Conservation (phyloP, 768 basidiomycete genomes). For the Hysterangium stoloniferum region DNA sequence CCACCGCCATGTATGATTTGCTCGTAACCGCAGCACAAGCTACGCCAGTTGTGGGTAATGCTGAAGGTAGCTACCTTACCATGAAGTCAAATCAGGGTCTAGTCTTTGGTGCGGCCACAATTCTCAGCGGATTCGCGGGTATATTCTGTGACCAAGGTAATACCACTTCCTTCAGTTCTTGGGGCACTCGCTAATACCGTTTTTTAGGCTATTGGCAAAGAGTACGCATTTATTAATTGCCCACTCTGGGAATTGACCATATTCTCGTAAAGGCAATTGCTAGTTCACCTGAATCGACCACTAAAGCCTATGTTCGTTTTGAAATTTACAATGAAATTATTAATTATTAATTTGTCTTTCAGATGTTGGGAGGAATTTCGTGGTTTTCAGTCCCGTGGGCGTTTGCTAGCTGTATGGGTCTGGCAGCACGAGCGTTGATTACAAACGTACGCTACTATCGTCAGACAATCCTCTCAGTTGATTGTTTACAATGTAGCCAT, state of each 20-base stretch:
- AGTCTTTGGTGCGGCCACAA: conserved; percentile 33
- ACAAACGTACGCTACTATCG: conserved; percentile 20
- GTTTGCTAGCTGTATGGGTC: conserved; percentile 40
- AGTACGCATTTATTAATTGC: conserved; percentile 19
- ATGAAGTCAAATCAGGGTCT: conserved; percentile 45
- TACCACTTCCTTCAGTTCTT: conserved; percentile 7
- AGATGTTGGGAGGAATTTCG: conserved; percentile 51
- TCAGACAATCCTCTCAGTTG: neutral
- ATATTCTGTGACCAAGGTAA: conserved; percentile 45
- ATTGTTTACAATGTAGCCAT: conserved; percentile 27
- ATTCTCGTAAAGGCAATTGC: conserved; percentile 35
- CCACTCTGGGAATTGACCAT: conserved; percentile 13
- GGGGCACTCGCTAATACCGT: conserved; percentile 13
- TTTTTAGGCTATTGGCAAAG: conserved; percentile 45
- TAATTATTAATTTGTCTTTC: neutral
- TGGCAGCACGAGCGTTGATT: conserved; percentile 32
- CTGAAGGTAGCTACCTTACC: conserved; percentile 45
- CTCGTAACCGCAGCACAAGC: conserved; percentile 37
- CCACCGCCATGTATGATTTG: conserved; percentile 38
- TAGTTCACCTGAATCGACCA: conserved; percentile 41
- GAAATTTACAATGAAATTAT: too few species aligned
- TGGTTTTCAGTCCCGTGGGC: conserved; percentile 52
- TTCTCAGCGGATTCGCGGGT: conserved; percentile 37
- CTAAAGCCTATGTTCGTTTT: conserved; percentile 39
- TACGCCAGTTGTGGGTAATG: conserved; percentile 42